Evolutionary conservation across 2,329 filamentous ascomycete genomes (phyloP).

Genomic region (Pseudogymnoascus sp.): DNA sequence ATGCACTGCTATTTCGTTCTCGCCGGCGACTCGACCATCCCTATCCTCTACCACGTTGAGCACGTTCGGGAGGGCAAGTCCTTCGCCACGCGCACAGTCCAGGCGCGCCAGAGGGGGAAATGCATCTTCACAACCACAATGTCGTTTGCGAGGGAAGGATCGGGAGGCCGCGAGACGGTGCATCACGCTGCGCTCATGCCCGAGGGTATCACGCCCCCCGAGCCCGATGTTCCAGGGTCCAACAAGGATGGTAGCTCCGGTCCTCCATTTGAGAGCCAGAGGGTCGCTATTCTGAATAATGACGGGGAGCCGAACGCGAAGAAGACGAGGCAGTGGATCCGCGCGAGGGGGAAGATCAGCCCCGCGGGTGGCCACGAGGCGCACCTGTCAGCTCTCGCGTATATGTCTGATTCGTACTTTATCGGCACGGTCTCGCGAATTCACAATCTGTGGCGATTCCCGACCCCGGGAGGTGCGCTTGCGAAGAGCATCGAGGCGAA

Average conservation of each 20-base stretch:
- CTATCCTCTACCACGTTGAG: constrained; percentile 92
- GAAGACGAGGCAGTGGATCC: constrained; percentile 65
- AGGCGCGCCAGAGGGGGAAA: constrained; percentile 77
- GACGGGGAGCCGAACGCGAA: constrained; percentile 52
- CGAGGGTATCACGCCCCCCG: constrained; percentile 29
- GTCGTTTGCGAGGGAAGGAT: constrained; percentile 68
- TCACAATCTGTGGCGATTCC: constrained; percentile 71
- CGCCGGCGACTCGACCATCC: constrained; percentile 74
- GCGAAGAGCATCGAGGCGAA: not conserved
- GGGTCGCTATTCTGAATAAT: constrained; percentile 48
- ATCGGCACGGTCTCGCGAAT: constrained; percentile 79
- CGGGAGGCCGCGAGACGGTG: constrained; percentile 44
- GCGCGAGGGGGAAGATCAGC: constrained; percentile 65
- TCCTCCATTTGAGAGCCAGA: constrained; percentile 48
- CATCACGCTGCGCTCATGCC: constrained; percentile 59
- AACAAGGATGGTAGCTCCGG: constrained; percentile 20
- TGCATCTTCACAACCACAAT: constrained; percentile 95
- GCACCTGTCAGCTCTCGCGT: constrained; percentile 81
- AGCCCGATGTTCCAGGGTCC: constrained; percentile 26
- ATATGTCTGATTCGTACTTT: constrained; percentile 89
- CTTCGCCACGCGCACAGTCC: constrained; percentile 90
- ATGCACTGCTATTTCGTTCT: constrained; percentile 99
- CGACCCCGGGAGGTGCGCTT: constrained; percentile 32
- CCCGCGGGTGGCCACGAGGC: constrained; percentile 65
- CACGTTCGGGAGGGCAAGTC: constrained; percentile 82